Base-by-base conservation (phyloP, 352 stramenopile species). In the Phytophthora sp. region DNA sequence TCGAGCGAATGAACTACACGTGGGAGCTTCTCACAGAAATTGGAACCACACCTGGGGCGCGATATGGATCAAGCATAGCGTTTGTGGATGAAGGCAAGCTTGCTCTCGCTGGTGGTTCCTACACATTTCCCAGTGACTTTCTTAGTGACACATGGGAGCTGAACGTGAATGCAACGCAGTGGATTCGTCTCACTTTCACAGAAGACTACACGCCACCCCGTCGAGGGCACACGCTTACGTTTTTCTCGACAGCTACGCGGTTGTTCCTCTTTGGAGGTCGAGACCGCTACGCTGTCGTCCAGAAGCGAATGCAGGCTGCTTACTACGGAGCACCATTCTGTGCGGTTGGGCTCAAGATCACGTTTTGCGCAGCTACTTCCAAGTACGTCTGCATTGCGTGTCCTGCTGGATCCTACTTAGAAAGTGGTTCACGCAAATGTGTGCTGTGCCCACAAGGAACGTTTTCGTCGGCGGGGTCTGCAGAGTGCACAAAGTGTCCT, bases 61-160 rank as follows among this genome's bases (percentile, higher is more conserved):
- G 84, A 31, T 91, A 87, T 39, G 82, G 82, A 12, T 62, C 81
- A 1, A 76, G 78, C 2, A 65, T 87, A 12, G 58, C 61, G 10
- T 83, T 88, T 50, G 60, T 90, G 21, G 79, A 89, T 31, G 71
- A 88, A 49, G 81, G 82, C 11, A 86, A 84, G 48, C 37, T 92
- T 5, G 68, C 77, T 24, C 62, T 93, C 5, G 65, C 73, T 6
- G 84, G 82, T 4, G 84, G 84, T 10, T 93, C 84, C 12, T 90
- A 81, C 46, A 76, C 70, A n/a, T 93, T 93, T 51, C 84, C 84
- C 5, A 88, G 72, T 44, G 84, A 93, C 46, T 93, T 89, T 42
- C 67, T 93, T 4, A 75, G 68, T 27, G 84, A 93, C 34, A 62
- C 71, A 12, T 93, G 84, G 84, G 84, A 91, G 49, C 64, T 89